Conservation (phyloP, 768 basidiomycete genomes). For the Strobilomyces confusus region DNA sequence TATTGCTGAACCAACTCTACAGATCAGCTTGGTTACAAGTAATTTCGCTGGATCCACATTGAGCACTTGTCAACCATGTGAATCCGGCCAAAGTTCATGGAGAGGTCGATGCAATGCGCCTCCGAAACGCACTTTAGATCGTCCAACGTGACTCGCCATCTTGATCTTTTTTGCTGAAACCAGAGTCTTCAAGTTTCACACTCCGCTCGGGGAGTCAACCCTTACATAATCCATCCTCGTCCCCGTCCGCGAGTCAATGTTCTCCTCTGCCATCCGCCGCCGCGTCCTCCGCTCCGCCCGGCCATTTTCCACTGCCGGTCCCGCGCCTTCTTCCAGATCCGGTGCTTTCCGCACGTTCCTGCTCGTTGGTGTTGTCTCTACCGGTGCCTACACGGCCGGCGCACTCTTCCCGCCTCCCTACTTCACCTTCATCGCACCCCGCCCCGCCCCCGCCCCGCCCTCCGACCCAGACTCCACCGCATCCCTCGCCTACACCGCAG, state of each 20-base stretch:
- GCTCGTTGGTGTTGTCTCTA: conserved; percentile 20
- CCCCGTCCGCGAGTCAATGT: not conserved
- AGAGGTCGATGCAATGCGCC: conserved; percentile 37
- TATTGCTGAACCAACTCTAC: conserved; percentile 25
- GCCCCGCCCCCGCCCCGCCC: conserved; percentile 70
- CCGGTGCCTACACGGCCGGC: conserved; percentile 46
- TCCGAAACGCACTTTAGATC: conserved; percentile 30
- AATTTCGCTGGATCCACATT: conserved; percentile 32
- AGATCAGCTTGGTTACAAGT: conserved; percentile 19
- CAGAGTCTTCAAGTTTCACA: conserved; percentile 20
- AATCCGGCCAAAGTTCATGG: conserved; percentile 37
- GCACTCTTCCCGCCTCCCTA: conserved; percentile 68
- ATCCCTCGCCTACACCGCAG: conserved; percentile 51
- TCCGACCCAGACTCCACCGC: conserved; percentile 48
- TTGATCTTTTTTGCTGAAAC: conserved; percentile 22
- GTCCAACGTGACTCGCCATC: conserved; percentile 50
- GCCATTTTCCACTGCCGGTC: conserved; percentile 14
- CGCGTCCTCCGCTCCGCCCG: conserved; percentile 8
- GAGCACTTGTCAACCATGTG: conserved; percentile 53
- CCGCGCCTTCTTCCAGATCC: not conserved
- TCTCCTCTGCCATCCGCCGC: conserved; percentile 7
- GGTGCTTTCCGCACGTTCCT: conserved; percentile 14
- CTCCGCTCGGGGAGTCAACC: conserved; percentile 20
- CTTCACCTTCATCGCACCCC: conserved; percentile 68
- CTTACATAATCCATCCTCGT: conserved; percentile 8